Percentiles rank a stretch among this genome's conserved stretches.
Conservation (phyloP, 2,329 filamentous ascomycete species). For the Corinectria fuckeliana region DNA sequence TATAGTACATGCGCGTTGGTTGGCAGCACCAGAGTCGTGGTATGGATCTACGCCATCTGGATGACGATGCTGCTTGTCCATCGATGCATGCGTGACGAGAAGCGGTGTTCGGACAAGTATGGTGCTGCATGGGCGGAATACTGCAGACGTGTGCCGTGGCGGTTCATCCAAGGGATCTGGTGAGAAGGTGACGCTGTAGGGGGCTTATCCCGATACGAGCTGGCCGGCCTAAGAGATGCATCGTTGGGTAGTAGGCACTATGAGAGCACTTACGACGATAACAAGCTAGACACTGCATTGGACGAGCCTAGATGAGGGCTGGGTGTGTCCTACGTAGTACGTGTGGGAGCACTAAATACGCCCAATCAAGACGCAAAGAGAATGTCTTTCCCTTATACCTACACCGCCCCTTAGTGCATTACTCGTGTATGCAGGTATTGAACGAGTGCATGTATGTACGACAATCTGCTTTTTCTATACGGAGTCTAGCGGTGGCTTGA, state of each 20-base stretch:
- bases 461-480: not conserved
- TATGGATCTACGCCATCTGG: constrained; percentile 54
- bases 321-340: no score
- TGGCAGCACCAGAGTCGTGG: constrained; percentile 46
- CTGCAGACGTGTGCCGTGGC: constrained; percentile 49
- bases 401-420: not conserved
- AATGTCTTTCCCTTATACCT: not conserved
- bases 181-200: constrained; percentile 5
- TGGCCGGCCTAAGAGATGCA: not conserved
- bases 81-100: constrained; percentile 53
- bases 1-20: constrained; percentile 51
- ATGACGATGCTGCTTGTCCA: constrained; percentile 53
- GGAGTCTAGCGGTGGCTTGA: not conserved
- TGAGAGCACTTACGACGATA: no score
- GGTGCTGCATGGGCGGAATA: constrained; percentile 53
- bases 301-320: no score
- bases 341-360: not conserved
- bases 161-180: constrained; percentile 46
- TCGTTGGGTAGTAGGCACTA: not conserved
- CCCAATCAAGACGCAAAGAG: not conserved
- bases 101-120: constrained; percentile 52
- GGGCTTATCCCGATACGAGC: not conserved
- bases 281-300: not conserved
- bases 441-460: not conserved
- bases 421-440: no score